phyloP scores from a whole-genome alignment of 345 rosid genomes.

The Eucalyptus sideroxylon region DNA sequence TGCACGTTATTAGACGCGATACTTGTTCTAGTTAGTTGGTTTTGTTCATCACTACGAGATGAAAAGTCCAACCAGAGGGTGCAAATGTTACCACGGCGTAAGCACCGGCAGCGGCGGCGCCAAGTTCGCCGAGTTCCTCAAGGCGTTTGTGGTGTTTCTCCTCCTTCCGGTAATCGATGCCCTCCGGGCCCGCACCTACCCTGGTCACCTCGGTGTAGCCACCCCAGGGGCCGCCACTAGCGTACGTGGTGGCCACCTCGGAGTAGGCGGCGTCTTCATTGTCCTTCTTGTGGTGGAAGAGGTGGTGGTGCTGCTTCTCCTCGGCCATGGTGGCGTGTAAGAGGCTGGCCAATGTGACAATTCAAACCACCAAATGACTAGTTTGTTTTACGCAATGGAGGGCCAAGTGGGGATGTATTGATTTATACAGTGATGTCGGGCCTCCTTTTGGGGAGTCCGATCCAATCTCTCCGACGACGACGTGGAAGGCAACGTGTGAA shows the following conservation, averaged over 20 bases:
- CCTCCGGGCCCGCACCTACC: neutral
- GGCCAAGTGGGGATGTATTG: neutral
- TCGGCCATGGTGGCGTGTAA: neutral
- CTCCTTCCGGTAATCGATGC: conserved; percentile 22
- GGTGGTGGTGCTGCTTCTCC: neutral
- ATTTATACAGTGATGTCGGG: neutral
- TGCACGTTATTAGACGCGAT: neutral
- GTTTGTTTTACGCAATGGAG: neutral
- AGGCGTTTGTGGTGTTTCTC: conserved; percentile 52
- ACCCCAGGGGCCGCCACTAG: neutral
- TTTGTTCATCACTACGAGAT: neutral
- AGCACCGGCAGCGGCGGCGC: conserved; percentile 24
- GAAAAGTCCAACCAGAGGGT: neutral
- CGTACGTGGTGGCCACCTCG: neutral
- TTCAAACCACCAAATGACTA: neutral
- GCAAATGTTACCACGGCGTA: conserved; percentile 24
- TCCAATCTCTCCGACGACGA: neutral
- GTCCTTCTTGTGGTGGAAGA: neutral
- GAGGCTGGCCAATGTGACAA: neutral
- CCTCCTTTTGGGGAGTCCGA: neutral
- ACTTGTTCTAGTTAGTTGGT: neutral
- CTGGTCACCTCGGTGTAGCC: neutral
- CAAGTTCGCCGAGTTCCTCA: conserved; percentile 35
- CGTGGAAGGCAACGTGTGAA: neutral
- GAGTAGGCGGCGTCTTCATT: neutral